These are phyloP conservation scores for Phytophthora pluvialis DNA, from an alignment of 352 stramenopile genomes.

Conservation along the genomic window DNA sequence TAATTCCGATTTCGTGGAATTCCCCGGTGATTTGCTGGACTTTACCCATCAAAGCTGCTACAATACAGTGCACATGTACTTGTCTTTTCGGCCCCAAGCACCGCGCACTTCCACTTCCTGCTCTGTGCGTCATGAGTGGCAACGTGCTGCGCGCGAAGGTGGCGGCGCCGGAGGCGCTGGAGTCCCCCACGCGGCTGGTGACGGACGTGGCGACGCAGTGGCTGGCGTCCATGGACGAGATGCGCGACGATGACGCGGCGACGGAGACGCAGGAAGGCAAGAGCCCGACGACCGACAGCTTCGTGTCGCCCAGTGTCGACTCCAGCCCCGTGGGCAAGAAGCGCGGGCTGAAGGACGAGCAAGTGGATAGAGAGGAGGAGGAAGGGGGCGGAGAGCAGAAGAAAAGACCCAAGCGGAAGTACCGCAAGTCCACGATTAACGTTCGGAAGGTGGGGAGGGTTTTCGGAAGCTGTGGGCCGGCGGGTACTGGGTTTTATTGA, in stretches of 20 bases:
- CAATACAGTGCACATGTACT: background rate
- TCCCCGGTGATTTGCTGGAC: conserved; percentile 6
- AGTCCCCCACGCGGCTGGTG: conserved; percentile 34
- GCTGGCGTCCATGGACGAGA: conserved; percentile 33
- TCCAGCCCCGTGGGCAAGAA: conserved; percentile 23
- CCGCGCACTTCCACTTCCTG: no score
- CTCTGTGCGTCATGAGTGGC: conserved; percentile 21
- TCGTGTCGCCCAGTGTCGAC: conserved; percentile 10
- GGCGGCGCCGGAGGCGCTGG: conserved; percentile 13
- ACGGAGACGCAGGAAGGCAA: background rate
- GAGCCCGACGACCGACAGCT: background rate
- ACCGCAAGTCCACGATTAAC: conserved; percentile 43
- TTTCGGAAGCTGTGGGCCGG: background rate
- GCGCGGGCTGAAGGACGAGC: background rate
- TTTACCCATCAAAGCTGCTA: conserved; percentile 26
- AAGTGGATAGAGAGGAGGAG: background rate
- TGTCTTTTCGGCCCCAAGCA: conserved; percentile 24
- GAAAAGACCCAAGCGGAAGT: conserved; percentile 35
- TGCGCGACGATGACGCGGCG: conserved; percentile 24
- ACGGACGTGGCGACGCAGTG: conserved; percentile 35
- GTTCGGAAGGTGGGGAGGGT: conserved; percentile 29
- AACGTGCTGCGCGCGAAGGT: conserved; percentile 2
- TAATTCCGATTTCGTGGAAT: conserved; percentile 15
- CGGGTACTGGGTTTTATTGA: conserved; percentile 13
- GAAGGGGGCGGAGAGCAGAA: background rate